These are phyloP conservation scores for Cardamine chenopodiifolia DNA, from an alignment of 345 rosid genomes.

Conservation along the genomic window DNA sequence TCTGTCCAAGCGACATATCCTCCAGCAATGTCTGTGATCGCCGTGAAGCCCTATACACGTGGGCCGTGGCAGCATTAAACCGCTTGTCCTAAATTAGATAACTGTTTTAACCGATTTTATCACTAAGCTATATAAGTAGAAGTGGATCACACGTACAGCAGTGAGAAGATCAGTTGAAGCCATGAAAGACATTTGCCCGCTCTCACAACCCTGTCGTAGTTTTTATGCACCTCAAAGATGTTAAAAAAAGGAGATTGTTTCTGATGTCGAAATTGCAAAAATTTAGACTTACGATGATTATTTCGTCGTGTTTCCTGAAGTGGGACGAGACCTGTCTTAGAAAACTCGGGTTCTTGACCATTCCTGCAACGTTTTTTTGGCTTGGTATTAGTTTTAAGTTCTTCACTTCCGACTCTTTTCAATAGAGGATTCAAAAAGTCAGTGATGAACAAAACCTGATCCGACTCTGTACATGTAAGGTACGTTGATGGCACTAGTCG, in stretches of 20 bases:
- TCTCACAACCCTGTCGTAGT: conserved; percentile 69
- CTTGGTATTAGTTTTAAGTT: neutral
- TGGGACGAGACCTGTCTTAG: conserved; percentile 58
- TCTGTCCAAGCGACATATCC: conserved; percentile 76
- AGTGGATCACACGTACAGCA: conserved; percentile 54
- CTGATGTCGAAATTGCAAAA: neutral
- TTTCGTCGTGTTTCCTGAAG: conserved; percentile 74
- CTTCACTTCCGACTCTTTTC: neutral
- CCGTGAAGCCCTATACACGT: conserved; percentile 66
- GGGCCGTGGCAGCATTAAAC: neutral
- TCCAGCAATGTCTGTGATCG: conserved; percentile 70
- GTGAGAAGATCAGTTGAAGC: conserved; percentile 79
- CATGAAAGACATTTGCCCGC: conserved; percentile 71
- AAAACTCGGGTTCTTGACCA: conserved; percentile 69
- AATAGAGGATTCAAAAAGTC: neutral
- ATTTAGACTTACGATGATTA: conserved; percentile 62
- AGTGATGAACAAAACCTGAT: conserved; percentile 54
- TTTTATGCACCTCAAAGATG: neutral
- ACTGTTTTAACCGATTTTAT: neutral
- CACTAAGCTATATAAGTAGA: neutral
- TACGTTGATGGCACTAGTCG: conserved; percentile 70
- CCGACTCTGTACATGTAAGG: conserved; percentile 86
- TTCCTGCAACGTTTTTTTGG: conserved; percentile 47
- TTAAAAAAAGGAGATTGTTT: neutral
- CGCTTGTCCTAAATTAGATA: neutral